Conservation (phyloP, 345 rosid genomes). For the Arabidopsis suecica region DNA sequence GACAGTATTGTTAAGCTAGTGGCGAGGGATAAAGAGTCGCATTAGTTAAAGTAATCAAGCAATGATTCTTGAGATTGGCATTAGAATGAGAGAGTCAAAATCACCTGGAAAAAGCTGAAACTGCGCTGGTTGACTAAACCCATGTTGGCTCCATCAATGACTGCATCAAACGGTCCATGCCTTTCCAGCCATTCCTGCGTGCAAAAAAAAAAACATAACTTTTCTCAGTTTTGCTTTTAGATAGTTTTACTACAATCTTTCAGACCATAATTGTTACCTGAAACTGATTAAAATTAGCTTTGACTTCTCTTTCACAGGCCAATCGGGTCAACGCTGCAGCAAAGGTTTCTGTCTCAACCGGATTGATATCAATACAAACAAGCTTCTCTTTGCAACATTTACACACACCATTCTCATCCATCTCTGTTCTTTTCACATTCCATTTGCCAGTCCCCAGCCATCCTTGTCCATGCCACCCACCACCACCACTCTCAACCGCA, state of each 20-base stretch:
- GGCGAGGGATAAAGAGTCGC: constrained; percentile 12
- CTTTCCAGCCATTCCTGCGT: constrained; percentile 77
- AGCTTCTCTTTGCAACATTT: constrained; percentile 77
- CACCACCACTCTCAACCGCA: constrained; percentile 75
- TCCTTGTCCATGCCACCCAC: constrained; percentile 99
- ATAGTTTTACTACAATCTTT: background rate
- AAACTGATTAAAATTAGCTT: constrained; percentile 59
- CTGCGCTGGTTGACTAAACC: constrained; percentile 58
- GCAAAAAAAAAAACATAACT: background rate
- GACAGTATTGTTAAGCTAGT: constrained; percentile 72
- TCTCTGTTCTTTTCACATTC: constrained; percentile 69
- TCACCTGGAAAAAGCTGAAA: constrained; percentile 77
- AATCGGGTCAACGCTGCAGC: constrained; percentile 68
- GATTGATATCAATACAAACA: constrained; percentile 93
- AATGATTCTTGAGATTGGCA: constrained; percentile 10
- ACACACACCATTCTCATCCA: constrained; percentile 77
- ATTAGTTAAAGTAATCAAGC: constrained; percentile 10
- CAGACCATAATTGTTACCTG: constrained; percentile 53
- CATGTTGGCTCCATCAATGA: constrained; percentile 88
- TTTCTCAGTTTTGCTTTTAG: constrained; percentile 13
- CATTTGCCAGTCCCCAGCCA: constrained; percentile 89
- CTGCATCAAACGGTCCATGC: constrained; percentile 97
- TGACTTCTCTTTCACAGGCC: constrained; percentile 71
- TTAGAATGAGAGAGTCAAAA: constrained; percentile 10
- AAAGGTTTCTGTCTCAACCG: constrained; percentile 75